Base-by-base conservation (phyloP, 2,329 filamentous ascomycete genomes). In the Chaetoscypha palmicola region DNA sequence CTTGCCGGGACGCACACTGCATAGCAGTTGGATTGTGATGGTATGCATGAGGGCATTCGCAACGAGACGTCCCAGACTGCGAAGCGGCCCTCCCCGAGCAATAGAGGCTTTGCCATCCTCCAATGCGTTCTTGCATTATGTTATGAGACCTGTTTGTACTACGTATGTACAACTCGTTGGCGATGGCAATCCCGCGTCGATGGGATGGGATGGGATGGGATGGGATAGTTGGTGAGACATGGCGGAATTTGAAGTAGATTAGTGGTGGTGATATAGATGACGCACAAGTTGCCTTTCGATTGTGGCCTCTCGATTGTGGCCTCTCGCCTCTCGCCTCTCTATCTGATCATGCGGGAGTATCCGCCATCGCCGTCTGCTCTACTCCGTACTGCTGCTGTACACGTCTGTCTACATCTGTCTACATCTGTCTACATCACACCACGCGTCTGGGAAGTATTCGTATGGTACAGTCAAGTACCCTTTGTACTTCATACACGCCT, bases 21-120 rank as follows among this genome's bases (percentile, higher is more conserved):
- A 24, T 14, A 5, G n/a, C 35, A n/a, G 20, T 11, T 14, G 10
- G 23, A 28, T 19, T 39, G 37, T 39, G 37, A 39, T 39, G 37
- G 37, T 10, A 21, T 31, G 37, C 37, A 39, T 14, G 23, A 17
- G 16, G 24, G 37, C 16, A 31, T 28, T 16, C 5, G n/a, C 28
- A 31, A 14, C 32, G 17, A 34, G 10, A 16, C 10, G 12, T 30
- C 24, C 22, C 37, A 30, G 19, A 12, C 9, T 14, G n/a, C 36
- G 9, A 21, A 9, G n/a, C 23, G n/a, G 38, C 16, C 38, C 14
- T 23, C n/a, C 10, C 22, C 24, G 35, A 9, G 8, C 8, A 12
- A 12, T 8, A 28, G 24, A 12, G 24, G 12, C 7, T 12, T 28
- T 12, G 12, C 16, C 28, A 14, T n/a, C n/a, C 28, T 31, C 28